A percentile compares a stretch with the other conserved stretches of the same genome.
These are phyloP conservation scores for Tolypocladium sp. DNA, from an alignment of 2,329 filamentous ascomycete genomes.

Conservation along the genomic window DNA sequence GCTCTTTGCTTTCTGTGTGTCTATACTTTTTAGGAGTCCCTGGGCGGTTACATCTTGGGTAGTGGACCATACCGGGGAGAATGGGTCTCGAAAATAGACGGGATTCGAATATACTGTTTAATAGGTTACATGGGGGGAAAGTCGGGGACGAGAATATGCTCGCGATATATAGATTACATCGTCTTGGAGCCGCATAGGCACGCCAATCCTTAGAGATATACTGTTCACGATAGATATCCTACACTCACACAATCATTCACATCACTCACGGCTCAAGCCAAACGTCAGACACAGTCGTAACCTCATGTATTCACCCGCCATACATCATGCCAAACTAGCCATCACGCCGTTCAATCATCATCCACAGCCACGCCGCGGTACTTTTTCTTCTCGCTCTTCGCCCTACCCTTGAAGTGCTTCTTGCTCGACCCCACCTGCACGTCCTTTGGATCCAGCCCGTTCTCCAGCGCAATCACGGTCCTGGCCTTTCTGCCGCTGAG, in stretches of 20 bases:
- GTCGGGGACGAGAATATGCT: background rate
- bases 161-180: background rate
- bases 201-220: background rate
- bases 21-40: background rate
- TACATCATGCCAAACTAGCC: background rate
- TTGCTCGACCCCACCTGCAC: constrained; percentile 59
- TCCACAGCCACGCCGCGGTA: constrained; percentile 1
- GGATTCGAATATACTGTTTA: background rate
- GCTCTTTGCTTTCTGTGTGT: background rate
- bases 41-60: background rate
- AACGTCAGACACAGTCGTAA: background rate
- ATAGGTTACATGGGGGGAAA: background rate
- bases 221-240: background rate
- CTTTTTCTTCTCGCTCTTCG: constrained; percentile 41
- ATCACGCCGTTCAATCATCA: background rate
- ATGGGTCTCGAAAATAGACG: background rate
- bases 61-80: background rate
- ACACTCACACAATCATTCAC: background rate
- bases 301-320: background rate
- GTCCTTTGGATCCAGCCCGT: constrained; percentile 74
- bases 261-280: background rate
- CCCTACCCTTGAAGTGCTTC: constrained; percentile 88
- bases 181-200: background rate
- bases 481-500: constrained; percentile 77
- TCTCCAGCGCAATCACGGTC: constrained; percentile 73